Base-by-base conservation (phyloP, 176 grass and related monocot genomes). In the Carex cristatella region DNA sequence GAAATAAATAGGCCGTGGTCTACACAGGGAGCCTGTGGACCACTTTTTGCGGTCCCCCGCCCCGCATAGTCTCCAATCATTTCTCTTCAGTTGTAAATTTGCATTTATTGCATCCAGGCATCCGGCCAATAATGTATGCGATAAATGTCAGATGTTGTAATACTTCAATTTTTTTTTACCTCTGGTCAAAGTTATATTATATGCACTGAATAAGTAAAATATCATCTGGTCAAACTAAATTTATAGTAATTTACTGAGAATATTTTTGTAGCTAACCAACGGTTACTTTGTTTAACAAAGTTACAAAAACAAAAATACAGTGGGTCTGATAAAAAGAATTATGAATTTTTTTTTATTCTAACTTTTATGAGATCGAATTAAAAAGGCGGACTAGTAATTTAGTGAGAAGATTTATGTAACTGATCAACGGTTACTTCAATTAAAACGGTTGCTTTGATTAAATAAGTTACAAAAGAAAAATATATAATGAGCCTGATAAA, bases 1-100 rank as follows among this genome's bases (percentile, higher is more conserved):
- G 80, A 38, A 82, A 82, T 67, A 66, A 61, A 32, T 82, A 82
- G 61, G 38, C 60, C 67, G 80, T 56, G 80, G 80, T 82, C 37
- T 66, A 82, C 11, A 65, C 7, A 67, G 38, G 23, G 32, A 67
- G 19, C 38, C 4, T 28, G 37, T 42, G 80, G 80, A 82, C 80
- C 80, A 82, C 59, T 49, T 44, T 44, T 67, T 83, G 77, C 7
- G 80, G 80, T 48, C 80, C 61, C 80, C 61, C 80, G 40, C 80
- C 61, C 4, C 46, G 12, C 40, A 46, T 61, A 40, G 13, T 42
- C 38, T 81, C 79, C 59, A 83, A 83, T 83, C 59, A 83, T 83
- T 82, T 83, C 35, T 67, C 27, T 19, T 53, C 64, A 68, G 9
- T 55, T 30, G 18, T 83, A 68, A 83, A 83, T 68, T 53, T 67